Evolutionary conservation across 768 basidiomycete species (phyloP).

Genomic region (Boletus rubescentipes): DNA sequence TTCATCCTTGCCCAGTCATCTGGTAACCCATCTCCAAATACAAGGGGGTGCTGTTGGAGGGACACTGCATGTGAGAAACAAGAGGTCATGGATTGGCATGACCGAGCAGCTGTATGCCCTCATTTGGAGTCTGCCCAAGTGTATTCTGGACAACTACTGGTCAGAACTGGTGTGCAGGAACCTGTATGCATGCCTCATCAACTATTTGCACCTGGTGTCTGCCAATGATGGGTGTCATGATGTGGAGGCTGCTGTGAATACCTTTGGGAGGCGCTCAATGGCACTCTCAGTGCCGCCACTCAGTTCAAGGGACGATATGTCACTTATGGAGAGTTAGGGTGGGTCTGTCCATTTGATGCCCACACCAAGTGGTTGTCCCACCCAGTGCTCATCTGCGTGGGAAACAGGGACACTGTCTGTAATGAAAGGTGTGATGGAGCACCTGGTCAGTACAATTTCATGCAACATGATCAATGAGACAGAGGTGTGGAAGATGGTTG

Average conservation of each 20-base stretch:
- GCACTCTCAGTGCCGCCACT: constrained; percentile 35
- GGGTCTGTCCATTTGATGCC: constrained; percentile 23
- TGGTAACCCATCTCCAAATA: no score
- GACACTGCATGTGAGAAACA: no score
- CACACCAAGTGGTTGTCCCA: constrained; percentile 6
- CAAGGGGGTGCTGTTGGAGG: no score
- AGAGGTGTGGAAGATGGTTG: constrained; percentile 96
- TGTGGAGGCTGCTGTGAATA: constrained; percentile 16
- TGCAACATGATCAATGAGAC: constrained; percentile 94
- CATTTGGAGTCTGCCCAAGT: constrained; percentile 71
- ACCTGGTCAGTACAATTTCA: constrained; percentile 68
- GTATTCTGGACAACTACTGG: constrained; percentile 71
- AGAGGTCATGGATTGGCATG: no score
- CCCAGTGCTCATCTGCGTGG: constrained; percentile 37
- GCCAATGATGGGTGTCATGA: constrained; percentile 17
- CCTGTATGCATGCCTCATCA: constrained; percentile 88
- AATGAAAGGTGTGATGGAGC: constrained; percentile 68
- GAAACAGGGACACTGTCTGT: constrained; percentile 63
- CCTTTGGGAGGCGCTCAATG: constrained; percentile 26
- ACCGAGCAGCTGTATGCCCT: constrained; percentile 76
- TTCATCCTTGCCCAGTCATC: no score
- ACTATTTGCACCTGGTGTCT: constrained; percentile 75
- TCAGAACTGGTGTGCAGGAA: constrained; percentile 90
- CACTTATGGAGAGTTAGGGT: constrained; percentile 39
- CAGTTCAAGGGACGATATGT: constrained; percentile 40